Base-by-base conservation (phyloP, 1,284 basidiomycete species). In the Austropuccinia psidii region DNA sequence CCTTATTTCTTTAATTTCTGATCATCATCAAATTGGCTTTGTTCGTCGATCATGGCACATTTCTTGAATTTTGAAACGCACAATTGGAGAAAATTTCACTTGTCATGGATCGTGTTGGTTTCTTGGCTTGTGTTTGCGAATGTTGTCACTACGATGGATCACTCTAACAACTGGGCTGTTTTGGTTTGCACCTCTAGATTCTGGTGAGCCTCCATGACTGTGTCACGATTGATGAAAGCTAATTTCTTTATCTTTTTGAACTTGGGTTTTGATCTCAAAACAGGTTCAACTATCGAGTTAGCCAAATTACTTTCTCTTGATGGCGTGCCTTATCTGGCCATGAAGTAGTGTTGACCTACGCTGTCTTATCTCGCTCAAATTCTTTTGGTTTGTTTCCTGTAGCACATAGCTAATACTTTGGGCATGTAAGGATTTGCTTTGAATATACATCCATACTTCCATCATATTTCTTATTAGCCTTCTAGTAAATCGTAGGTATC, bases 361-460 rank as follows among this genome's bases (percentile, higher is more conserved):
- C 37, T 39, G 24, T 61, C 41, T 2, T 15, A 61, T 27, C n/a
- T 31, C 24, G 15, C 54, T 45, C 43, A 58, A 58, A 21, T 35
- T 55, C 21, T 54, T 76, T 62, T 50, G 55, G 69, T 4, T n/a
- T 54, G 19, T 21, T 55, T 31, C 52, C 6, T 27, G 24, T 76
- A 96, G 90, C 95, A 98, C 81, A 97, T 98, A 89, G 89, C 95
- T 17, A 98, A 98, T 82, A 90, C 94, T 0, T 85, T 98, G 13
- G 94, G 93, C 78, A 97, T 98, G 93, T 91, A 78, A 77, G 85
- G 74, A 2, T 15, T 8, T 17, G 43, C 8, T 45, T n/a, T n/a
- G n/a, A n/a, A n/a, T n/a, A n/a, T n/a, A n/a, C 17, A 41, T 24
- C 24, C 1, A 55, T 41, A 35, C n/a, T 76, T 73, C 27, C 72